Percentiles rank a stretch among this genome's conserved stretches.
phyloP scores from a whole-genome alignment of 75 land plant species.

The Picea sitchensis region DNA sequence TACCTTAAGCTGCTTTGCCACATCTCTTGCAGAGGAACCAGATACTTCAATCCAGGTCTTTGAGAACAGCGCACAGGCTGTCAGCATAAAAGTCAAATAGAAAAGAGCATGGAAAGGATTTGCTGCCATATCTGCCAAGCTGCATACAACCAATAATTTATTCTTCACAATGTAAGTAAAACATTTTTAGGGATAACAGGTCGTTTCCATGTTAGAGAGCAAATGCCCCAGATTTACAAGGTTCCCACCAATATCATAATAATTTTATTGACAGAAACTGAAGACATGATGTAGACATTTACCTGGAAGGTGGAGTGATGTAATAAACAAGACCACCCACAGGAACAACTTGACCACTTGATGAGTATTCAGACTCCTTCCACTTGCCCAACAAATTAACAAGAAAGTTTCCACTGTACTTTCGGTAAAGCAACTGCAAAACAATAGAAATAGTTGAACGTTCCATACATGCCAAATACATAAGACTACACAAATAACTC shows the following conservation, averaged over 20 bases:
- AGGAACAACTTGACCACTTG: constrained; percentile 54
- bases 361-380: constrained; percentile 61
- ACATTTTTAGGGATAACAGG: constrained; percentile 4
- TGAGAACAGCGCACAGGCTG: constrained; percentile 49
- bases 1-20: constrained; percentile 56
- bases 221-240: not conserved
- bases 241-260: not conserved
- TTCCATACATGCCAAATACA: not conserved
- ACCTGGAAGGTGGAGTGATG: constrained; percentile 61
- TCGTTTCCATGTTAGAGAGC: not conserved
- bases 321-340: constrained; percentile 61
- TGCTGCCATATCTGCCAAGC: constrained; percentile 46
- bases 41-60: constrained; percentile 69
- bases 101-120: constrained; percentile 59
- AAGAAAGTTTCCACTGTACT: constrained; percentile 45
- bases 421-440: constrained; percentile 46
- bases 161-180: not conserved
- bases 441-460: not conserved
- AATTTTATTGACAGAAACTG: not conserved
- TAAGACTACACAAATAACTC: not conserved
- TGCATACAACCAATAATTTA: constrained; percentile 12
- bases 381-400: constrained; percentile 57
- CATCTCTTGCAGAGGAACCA: constrained; percentile 60
- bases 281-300: not conserved
- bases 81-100: constrained; percentile 48